These are phyloP conservation scores for Moesziomyces antarcticus DNA, from an alignment of 1,284 basidiomycete species.

Conservation along the genomic window DNA sequence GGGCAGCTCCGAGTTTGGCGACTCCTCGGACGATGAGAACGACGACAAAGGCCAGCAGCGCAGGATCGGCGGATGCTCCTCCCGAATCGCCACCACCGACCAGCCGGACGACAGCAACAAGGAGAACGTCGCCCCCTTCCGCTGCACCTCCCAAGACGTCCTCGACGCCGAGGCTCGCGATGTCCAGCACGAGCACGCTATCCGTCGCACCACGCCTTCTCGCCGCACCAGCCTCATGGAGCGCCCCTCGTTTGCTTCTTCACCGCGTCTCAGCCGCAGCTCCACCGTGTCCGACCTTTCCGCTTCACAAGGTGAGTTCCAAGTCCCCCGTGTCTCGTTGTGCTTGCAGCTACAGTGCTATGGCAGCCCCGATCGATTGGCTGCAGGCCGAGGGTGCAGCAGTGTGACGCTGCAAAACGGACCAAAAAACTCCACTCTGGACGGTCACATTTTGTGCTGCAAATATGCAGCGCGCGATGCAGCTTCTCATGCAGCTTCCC, in stretches of 20 bases:
- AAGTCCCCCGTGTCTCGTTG: background rate
- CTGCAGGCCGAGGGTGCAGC: conserved; percentile 3
- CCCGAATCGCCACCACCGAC: conserved; percentile 7
- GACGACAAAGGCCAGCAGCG: conserved; percentile 9
- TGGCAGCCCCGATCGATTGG: conserved; percentile 22
- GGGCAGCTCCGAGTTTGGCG: conserved; percentile 43
- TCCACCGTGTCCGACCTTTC: conserved; percentile 34
- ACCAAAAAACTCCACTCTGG: conserved; percentile 6
- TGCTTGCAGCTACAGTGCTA: no score
- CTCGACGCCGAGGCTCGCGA: conserved; percentile 44
- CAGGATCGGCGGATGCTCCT: conserved; percentile 53
- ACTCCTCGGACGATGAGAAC: conserved; percentile 50
- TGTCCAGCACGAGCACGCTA: conserved; percentile 48
- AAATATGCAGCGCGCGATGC: conserved; percentile 1
- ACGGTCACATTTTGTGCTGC: conserved; percentile 20
- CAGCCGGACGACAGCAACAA: conserved; percentile 64
- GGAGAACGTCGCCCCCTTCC: conserved; percentile 65
- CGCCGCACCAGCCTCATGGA: conserved; percentile 46
- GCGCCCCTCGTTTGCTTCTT: conserved; percentile 19
- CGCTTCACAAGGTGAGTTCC: conserved; percentile 27
- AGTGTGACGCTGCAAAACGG: background rate
- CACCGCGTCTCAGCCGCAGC: conserved; percentile 37
- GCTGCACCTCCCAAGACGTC: conserved; percentile 34
- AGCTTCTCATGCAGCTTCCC: conserved; percentile 5
- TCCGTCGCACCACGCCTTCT: conserved; percentile 45